A percentile compares a stretch with the other conserved stretches of the same genome.
Conservation (phyloP, 2,329 filamentous ascomycete species). For the Byssoonygena ceratinophila region DNA sequence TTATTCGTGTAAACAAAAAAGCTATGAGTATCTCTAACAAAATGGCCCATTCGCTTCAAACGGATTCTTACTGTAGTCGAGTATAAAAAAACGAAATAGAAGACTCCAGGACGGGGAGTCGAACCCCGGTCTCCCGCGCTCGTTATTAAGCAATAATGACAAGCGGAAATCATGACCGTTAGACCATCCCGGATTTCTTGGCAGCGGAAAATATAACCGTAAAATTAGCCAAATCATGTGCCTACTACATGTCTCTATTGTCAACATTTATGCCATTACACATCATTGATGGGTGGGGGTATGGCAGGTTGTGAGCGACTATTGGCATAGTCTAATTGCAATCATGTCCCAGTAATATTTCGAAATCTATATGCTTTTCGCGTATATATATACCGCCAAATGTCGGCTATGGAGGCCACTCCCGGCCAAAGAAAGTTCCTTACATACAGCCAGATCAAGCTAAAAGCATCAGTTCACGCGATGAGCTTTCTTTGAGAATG, state of each 20-base stretch:
- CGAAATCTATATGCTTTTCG: not conserved
- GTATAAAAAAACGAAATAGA: not conserved
- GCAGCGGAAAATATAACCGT: too few relatives aligned
- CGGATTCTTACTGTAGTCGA: too few relatives aligned
- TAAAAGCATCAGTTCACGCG: not conserved
- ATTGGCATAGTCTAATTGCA: not conserved
- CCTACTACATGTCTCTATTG: too few relatives aligned
- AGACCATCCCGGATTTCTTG: slow-evolving; percentile 10
- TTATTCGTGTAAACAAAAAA: too few relatives aligned
- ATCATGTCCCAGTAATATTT: not conserved
- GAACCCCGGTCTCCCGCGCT: slow-evolving; percentile 18
- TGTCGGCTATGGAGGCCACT: not conserved
- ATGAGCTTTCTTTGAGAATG: slow-evolving; percentile 11
- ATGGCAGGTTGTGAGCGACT: not conserved
- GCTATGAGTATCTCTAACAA: too few relatives aligned
- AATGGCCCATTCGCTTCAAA: too few relatives aligned
- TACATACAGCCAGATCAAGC: not conserved
- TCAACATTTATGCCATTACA: too few relatives aligned
- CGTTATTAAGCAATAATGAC: slow-evolving; percentile 10
- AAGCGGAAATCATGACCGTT: slow-evolving; percentile 13
- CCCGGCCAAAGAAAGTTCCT: not conserved
- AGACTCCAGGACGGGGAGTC: slow-evolving; percentile 13
- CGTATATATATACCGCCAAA: not conserved
- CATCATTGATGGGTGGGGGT: too few relatives aligned
- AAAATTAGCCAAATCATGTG: too few relatives aligned